phyloP scores from a whole-genome alignment of 139 green algal genomes.

The Mychonastes homosphaera region DNA sequence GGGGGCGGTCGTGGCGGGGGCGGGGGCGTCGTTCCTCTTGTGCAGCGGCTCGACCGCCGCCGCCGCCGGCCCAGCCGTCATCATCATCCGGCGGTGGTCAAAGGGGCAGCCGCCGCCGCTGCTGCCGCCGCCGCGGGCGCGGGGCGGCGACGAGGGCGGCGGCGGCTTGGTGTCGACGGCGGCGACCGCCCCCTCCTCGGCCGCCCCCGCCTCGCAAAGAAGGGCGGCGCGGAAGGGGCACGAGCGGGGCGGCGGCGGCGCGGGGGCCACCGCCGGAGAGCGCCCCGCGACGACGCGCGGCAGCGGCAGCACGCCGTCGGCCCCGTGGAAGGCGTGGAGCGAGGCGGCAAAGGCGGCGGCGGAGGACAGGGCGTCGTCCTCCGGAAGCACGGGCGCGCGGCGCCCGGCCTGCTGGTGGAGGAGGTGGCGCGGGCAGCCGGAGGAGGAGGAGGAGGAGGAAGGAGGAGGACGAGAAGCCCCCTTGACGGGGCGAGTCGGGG shows the following conservation, averaged over 20 bases:
- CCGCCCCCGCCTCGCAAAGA: not conserved
- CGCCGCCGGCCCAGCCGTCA: not conserved
- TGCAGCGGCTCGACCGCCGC: too few species aligned
- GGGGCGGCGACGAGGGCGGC: not conserved
- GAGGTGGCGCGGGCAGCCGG: not conserved
- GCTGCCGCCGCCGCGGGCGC: not conserved
- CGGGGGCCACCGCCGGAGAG: not conserved
- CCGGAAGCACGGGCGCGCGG: not conserved
- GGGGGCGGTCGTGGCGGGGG: too few species aligned
- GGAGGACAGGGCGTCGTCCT: conserved; percentile 1
- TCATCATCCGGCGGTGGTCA: not conserved
- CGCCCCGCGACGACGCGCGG: not conserved
- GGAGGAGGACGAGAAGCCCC: too few species aligned
- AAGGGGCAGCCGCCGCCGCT: not conserved
- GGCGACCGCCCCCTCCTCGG: not conserved
- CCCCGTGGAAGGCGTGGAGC: conserved; percentile 52
- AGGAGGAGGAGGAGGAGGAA: conserved; percentile 19
- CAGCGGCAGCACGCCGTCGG: conserved; percentile 36
- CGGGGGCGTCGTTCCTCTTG: too few species aligned
- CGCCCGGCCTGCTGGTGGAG: not conserved
- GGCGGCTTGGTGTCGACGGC: not conserved
- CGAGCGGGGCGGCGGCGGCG: not conserved
- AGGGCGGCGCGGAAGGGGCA: not conserved
- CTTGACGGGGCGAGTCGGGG: too few species aligned
- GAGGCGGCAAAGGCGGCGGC: conserved; percentile 17